phyloP scores from a whole-genome alignment of 2,329 filamentous ascomycete species.

The Fusarium azukiicola region DNA sequence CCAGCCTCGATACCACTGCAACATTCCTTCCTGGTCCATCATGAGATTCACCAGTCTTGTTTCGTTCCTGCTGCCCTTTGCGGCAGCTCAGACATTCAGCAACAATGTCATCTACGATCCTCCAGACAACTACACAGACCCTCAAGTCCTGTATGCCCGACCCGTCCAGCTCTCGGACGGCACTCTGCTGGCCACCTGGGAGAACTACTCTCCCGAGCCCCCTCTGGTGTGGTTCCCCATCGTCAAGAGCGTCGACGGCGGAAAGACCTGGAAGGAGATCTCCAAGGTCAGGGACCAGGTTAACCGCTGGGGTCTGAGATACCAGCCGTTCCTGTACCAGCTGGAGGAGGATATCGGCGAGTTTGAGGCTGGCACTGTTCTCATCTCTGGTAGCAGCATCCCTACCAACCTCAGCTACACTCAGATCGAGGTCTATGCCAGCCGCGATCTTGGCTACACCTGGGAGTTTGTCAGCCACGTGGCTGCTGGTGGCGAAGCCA shows the following conservation, averaged over 20 bases:
- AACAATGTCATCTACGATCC: conserved; percentile 66
- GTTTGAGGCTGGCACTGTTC: conserved; percentile 81
- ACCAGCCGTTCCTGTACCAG: conserved; percentile 85
- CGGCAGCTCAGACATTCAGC: conserved; percentile 45
- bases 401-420: conserved; percentile 80
- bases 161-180: conserved; percentile 68
- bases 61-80: conserved; percentile 42
- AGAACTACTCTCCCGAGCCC: conserved; percentile 78
- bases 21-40: conserved; percentile 23
- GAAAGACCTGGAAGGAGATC: conserved; percentile 81
- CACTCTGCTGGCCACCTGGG: conserved; percentile 75
- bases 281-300: conserved; percentile 82
- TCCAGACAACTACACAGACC: conserved; percentile 66
- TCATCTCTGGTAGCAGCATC: conserved; percentile 81
- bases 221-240: conserved; percentile 77
- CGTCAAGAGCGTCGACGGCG: conserved; percentile 74
- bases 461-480: conserved; percentile 86
- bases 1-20: conserved; percentile 25
- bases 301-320: conserved; percentile 83
- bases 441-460: conserved; percentile 77
- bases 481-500: conserved; percentile 80
- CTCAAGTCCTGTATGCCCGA: conserved; percentile 68
- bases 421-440: conserved; percentile 85
- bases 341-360: conserved; percentile 78
- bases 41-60: conserved; percentile 44